Evolutionary conservation across 2,329 filamentous ascomycete genomes (phyloP).

Genomic region (Helicocarpus griseus): DNA sequence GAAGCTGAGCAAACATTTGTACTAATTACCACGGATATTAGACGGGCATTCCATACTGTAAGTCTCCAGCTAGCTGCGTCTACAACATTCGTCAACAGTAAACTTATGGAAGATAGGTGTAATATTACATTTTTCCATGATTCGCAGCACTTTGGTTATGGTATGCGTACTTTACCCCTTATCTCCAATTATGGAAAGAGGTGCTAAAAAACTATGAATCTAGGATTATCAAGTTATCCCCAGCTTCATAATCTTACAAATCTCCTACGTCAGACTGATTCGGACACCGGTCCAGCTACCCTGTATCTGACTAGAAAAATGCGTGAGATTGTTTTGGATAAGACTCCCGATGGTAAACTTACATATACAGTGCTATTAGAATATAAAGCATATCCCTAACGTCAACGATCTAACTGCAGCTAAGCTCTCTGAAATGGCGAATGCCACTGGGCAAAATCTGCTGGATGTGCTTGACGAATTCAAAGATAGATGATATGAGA

Average conservation of each 20-base stretch:
- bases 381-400: conserved; percentile 7
- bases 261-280: conserved; percentile 15
- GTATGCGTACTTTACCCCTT: neutral
- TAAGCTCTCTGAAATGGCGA: conserved; percentile 16
- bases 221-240: conserved; percentile 16
- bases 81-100: neutral
- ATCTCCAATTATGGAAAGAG: neutral
- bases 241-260: conserved; percentile 16
- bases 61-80: neutral
- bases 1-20: conserved; percentile 17
- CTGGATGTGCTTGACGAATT: neutral
- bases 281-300: conserved; percentile 17
- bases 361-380: conserved; percentile 2
- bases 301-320: conserved; percentile 18
- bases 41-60: conserved; percentile 15
- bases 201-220: neutral
- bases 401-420: conserved; percentile 10
- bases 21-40: conserved; percentile 14
- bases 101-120: neutral
- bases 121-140: conserved; percentile 3
- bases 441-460: conserved; percentile 12
- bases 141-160: neutral
- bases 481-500: neutral
- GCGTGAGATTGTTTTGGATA: conserved; percentile 19
- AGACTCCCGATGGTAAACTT: conserved; percentile 17